Conservation (phyloP, 2,329 filamentous ascomycete species). For the Fusarium setosum region DNA sequence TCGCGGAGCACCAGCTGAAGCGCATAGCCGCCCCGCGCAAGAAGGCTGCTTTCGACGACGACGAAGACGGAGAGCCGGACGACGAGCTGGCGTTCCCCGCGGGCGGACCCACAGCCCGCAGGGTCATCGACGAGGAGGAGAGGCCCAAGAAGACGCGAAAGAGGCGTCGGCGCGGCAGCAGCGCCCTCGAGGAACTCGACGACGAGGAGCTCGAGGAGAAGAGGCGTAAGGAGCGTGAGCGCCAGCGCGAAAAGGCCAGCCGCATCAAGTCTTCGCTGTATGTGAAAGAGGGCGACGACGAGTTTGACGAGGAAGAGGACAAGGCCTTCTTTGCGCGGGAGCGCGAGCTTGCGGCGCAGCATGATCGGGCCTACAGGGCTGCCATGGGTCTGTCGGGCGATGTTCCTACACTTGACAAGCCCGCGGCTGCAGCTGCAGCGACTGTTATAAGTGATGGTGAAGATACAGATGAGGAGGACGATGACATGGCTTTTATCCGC, state of each 20-base stretch:
- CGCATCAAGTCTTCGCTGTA: constrained; percentile 88
- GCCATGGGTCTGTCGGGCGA: constrained; percentile 20
- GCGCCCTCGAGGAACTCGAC: constrained; percentile 57
- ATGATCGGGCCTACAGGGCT: constrained; percentile 50
- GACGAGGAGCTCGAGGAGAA: constrained; percentile 75
- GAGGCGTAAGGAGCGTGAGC: constrained; percentile 70
- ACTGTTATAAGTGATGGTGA: constrained; percentile 8
- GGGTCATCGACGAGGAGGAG: constrained; percentile 65
- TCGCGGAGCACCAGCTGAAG: constrained; percentile 82
- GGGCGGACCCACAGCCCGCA: constrained; percentile 71
- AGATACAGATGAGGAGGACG: constrained; percentile 44
- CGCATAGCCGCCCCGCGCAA: constrained; percentile 70
- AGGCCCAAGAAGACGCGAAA: constrained; percentile 59
- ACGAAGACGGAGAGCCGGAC: constrained; percentile 66
- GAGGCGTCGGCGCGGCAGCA: constrained; percentile 61
- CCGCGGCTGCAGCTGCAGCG: constrained; percentile 7
- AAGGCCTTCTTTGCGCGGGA: constrained; percentile 83
- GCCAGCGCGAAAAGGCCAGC: constrained; percentile 79
- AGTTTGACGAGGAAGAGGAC: constrained; percentile 80
- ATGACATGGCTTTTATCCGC: constrained; percentile 34
- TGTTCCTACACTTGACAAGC: constrained; percentile 41
- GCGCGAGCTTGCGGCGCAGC: constrained; percentile 65
- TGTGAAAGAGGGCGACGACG: constrained; percentile 88
- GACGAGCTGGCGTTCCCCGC: constrained; percentile 73
- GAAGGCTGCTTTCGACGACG: constrained; percentile 76